Percentiles rank a stretch among this genome's conserved stretches.
Conservation (phyloP, 257 asterid species). For the Paulownia fortunei region DNA sequence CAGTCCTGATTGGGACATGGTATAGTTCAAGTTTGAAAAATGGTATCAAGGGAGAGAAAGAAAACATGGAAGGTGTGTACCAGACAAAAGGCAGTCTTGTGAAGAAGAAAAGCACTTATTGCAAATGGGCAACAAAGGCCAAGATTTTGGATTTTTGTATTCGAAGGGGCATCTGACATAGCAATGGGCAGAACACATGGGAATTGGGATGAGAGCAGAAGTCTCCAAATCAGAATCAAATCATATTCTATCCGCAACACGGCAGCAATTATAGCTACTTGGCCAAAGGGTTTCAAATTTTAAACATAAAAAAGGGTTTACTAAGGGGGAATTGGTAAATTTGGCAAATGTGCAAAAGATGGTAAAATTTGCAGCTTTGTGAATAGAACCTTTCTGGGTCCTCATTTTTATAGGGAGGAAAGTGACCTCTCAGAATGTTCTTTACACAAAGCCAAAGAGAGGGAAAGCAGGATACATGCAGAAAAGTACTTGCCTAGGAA, state of each 20-base stretch:
- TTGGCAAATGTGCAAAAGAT: slow-evolving; percentile 29
- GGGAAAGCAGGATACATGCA: neutral
- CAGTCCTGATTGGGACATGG: slow-evolving; percentile 23
- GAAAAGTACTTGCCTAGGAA: slow-evolving; percentile 27
- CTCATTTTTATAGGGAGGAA: slow-evolving; percentile 29
- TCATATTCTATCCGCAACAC: slow-evolving; percentile 50
- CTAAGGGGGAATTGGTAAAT: slow-evolving; percentile 6
- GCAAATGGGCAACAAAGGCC: neutral
- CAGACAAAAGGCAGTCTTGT: neutral
- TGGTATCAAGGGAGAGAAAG: neutral
- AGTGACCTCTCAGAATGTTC: slow-evolving; percentile 48
- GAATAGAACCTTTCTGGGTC: slow-evolving; percentile 32
- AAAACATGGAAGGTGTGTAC: neutral
- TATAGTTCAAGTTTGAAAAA: slow-evolving; percentile 22
- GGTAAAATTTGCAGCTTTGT: slow-evolving; percentile 38
- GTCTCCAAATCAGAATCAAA: slow-evolving; percentile 43
- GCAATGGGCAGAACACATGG: slow-evolving; percentile 34
- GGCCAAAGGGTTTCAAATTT: slow-evolving; percentile 41
- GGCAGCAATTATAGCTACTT: slow-evolving; percentile 40
- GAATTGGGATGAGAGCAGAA: neutral
- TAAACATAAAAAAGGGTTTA: slow-evolving; percentile 8
- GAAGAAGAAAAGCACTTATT: neutral
- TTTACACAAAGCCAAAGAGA: slow-evolving; percentile 19
- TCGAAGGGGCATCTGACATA: slow-evolving; percentile 30
- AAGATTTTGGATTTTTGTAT: slow-evolving; percentile 7